phyloP scores from a whole-genome alignment of 148 eudicot species.

The Gaultheria prostrata region DNA sequence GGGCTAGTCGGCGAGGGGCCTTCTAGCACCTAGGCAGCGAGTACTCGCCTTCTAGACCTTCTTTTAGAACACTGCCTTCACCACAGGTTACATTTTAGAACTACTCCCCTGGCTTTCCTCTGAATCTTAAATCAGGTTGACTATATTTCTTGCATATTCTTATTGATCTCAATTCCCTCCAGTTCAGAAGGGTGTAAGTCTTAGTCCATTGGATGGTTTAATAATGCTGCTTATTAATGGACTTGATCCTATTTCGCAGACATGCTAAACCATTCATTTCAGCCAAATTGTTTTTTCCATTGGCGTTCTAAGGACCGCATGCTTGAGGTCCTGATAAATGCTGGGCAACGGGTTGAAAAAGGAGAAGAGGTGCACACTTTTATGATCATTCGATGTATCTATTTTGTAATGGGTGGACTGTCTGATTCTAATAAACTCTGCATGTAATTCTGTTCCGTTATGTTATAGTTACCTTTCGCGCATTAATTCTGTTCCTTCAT shows the following conservation, averaged over 20 bases:
- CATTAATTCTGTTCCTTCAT: not conserved
- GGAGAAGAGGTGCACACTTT: constrained; percentile 86
- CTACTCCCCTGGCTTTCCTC: not conserved
- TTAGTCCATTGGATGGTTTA: not conserved
- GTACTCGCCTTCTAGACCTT: too few species aligned
- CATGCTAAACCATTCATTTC: constrained; percentile 94
- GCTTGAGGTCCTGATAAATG: constrained; percentile 99
- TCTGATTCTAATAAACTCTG: not conserved
- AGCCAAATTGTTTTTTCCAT: constrained; percentile 95
- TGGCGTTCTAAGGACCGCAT: constrained; percentile 98
- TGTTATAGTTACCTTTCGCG: constrained; percentile 2
- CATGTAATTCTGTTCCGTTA: not conserved
- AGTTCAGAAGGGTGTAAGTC: not conserved
- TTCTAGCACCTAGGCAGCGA: too few species aligned
- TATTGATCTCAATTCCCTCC: constrained; percentile 2
- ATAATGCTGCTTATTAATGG: not conserved
- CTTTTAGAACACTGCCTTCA: too few species aligned
- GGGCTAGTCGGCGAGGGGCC: too few species aligned
- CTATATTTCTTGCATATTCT: not conserved
- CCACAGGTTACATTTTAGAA: not conserved
- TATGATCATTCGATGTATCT: not conserved
- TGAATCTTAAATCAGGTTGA: not conserved
- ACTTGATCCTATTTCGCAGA: constrained; percentile 45
- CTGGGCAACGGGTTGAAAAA: constrained; percentile 70
- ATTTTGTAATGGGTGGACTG: not conserved